phyloP scores from a whole-genome alignment of 805 yeast species.

The Ogataea salicorniae region DNA sequence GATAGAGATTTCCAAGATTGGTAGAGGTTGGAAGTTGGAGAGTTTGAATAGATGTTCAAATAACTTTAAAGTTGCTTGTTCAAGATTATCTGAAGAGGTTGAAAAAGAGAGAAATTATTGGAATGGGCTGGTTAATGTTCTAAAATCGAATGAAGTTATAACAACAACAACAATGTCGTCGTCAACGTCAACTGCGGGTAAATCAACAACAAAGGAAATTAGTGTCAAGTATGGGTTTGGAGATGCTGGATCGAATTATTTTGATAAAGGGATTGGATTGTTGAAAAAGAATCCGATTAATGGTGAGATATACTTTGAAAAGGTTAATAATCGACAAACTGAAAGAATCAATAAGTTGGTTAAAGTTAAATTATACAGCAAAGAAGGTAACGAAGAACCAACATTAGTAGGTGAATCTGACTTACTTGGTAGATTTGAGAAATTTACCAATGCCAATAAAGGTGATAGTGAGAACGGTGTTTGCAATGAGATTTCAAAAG shows the following conservation, averaged over 20 bases:
- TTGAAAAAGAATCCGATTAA: constrained; percentile 44
- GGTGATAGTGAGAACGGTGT: constrained; percentile 2
- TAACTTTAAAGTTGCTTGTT: constrained; percentile 46
- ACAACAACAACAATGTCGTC: constrained; percentile 59
- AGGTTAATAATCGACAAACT: constrained; percentile 29
- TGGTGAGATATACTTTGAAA: constrained; percentile 40
- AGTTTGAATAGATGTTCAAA: constrained; percentile 53
- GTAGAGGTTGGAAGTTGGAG: constrained; percentile 82
- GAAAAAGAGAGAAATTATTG: constrained; percentile 63
- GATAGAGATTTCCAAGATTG: constrained; percentile 34
- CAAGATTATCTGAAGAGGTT: constrained; percentile 48
- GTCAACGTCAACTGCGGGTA: no score
- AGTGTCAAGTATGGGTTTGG: constrained; percentile 89
- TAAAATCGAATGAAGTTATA: constrained; percentile 52
- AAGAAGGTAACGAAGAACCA: constrained; percentile 32
- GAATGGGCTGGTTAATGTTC: constrained; percentile 43
- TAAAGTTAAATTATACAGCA: constrained; percentile 45
- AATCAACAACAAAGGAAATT: constrained; percentile 37
- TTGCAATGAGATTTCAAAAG: constrained; percentile 51
- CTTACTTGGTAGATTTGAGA: constrained; percentile 21
- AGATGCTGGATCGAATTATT: constrained; percentile 79
- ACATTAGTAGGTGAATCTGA: constrained; percentile 55
- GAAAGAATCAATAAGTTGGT: constrained; percentile 43
- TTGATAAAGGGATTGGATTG: constrained; percentile 71
- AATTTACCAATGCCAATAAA: constrained; percentile 4